Percentiles rank a stretch among this genome's conserved stretches.
These are phyloP conservation scores for Leccinum broughii DNA, from an alignment of 768 basidiomycete genomes.

Conservation along the genomic window DNA sequence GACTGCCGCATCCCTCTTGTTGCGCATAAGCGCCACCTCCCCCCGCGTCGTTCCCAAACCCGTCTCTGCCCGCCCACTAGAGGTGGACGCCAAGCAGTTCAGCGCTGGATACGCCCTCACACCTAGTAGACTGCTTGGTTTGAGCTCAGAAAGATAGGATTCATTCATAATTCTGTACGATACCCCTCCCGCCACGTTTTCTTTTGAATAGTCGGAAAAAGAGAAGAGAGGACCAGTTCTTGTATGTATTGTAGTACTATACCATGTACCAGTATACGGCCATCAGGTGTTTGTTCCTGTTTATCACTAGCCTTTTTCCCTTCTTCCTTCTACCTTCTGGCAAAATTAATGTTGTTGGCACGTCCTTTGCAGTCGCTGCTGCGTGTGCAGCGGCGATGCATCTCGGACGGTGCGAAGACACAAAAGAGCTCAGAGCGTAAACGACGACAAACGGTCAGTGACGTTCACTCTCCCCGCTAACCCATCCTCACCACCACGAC, in stretches of 20 bases:
- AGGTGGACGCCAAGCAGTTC: background rate
- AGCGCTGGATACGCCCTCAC: conserved; percentile 22
- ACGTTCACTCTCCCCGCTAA: background rate
- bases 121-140: conserved; percentile 27
- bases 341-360: background rate
- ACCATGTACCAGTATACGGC: background rate
- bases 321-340: background rate
- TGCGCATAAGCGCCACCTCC: conserved; percentile 53
- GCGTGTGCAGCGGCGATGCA: background rate
- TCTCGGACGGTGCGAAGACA: background rate
- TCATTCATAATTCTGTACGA: conserved; percentile 2
- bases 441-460: conserved; percentile 63
- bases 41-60: conserved; percentile 3
- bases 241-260: conserved; percentile 8
- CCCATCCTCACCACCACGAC: conserved; percentile 8
- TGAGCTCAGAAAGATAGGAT: conserved; percentile 16
- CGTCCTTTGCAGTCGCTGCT: background rate
- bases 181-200: background rate
- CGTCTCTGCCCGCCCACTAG: background rate
- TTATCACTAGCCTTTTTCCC: background rate
- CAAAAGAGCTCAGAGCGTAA: conserved; percentile 73
- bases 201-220: background rate
- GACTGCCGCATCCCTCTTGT: conserved; percentile 62
- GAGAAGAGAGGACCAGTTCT: background rate
- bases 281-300: conserved; percentile 10